phyloP scores from a whole-genome alignment of 1,284 basidiomycete species.

The Ceratobasidium papillatum region DNA sequence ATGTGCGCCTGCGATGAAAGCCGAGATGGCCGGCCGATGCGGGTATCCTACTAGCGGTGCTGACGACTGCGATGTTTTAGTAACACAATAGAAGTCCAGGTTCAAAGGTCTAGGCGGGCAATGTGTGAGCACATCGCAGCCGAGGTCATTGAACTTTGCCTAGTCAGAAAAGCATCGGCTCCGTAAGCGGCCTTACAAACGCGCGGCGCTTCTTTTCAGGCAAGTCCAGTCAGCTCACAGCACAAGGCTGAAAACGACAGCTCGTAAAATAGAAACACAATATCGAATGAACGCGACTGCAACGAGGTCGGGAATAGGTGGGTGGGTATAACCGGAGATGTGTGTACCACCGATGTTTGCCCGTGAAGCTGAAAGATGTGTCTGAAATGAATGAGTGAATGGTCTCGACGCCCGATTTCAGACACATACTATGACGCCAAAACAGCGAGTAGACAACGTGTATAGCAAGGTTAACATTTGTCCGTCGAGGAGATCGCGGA shows the following conservation, averaged over 20 bases:
- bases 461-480: not conserved
- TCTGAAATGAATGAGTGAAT: constrained; percentile 20
- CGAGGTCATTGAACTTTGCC: not conserved
- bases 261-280: not conserved
- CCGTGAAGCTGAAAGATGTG: not conserved
- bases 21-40: constrained; percentile 3
- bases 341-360: not conserved
- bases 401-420: constrained; percentile 3
- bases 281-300: not conserved
- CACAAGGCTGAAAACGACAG: not conserved
- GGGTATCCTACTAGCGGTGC: not conserved
- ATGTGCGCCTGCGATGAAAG: constrained; percentile 8
- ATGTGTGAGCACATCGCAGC: not conserved
- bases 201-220: not conserved
- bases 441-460: constrained; percentile 12
- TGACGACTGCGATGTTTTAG: not conserved
- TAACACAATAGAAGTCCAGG: not conserved
- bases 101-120: not conserved
- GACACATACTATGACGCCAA: not conserved
- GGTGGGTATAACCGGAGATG: not conserved
- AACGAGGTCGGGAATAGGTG: not conserved
- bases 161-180: constrained; percentile 15
- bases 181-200: not conserved
- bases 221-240: not conserved
- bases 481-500: constrained; percentile 1